A percentile compares a stretch with the other conserved stretches of the same genome.
Conservation (phyloP, 495 filamentous ascomycete genomes). For the Melanomma pulvis-pyrius region DNA sequence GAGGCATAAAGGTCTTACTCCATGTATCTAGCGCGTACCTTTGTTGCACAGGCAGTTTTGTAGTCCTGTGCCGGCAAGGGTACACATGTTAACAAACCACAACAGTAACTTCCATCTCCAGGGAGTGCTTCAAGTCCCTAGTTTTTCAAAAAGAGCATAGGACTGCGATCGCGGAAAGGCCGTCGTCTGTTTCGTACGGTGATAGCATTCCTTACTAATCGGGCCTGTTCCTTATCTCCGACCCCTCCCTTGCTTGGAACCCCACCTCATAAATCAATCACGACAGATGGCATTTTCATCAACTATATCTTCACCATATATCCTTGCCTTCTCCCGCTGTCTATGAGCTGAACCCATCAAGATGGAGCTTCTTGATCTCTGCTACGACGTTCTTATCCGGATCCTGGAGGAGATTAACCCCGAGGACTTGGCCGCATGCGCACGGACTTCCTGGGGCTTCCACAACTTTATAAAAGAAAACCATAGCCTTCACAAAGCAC, state of each 20-base stretch:
- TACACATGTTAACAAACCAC: no score
- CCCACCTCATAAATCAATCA: neutral
- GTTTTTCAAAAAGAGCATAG: no score
- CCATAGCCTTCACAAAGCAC: conserved; percentile 53
- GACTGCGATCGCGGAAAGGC: no score
- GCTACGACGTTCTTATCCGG: conserved; percentile 60
- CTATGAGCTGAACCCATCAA: neutral
- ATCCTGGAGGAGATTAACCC: conserved; percentile 60
- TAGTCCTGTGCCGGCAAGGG: no score
- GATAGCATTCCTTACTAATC: neutral
- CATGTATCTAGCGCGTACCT: no score
- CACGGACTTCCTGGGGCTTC: conserved; percentile 53
- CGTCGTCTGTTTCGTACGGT: no score
- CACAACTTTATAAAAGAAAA: conserved; percentile 56
- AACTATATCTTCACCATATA: neutral
- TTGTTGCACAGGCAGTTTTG: no score
- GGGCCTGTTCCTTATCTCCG: neutral
- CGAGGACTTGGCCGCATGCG: conserved; percentile 53
- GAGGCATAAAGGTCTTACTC: no score
- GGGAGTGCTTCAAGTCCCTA: no score
- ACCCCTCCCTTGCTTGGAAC: neutral
- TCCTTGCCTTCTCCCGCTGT: neutral
- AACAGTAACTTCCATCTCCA: no score
- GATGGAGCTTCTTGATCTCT: conserved; percentile 42
- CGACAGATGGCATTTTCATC: neutral